Evolutionary conservation across 257 asterid species (phyloP).

Genomic region (Anisodus tanguticus): DNA sequence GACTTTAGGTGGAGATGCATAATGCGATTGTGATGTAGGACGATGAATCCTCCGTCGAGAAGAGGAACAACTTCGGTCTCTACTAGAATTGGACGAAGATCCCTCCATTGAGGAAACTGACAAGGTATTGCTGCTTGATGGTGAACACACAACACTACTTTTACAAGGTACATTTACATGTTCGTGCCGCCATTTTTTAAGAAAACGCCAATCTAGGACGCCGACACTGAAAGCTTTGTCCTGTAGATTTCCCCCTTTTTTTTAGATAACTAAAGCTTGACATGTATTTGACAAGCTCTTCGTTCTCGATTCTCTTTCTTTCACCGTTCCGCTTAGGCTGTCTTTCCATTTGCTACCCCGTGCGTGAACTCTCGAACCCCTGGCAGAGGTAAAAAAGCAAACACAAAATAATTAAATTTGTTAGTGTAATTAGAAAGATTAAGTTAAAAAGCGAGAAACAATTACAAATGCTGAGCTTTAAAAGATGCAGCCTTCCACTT

Average conservation of each 20-base stretch:
- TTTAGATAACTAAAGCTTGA: conserved; percentile 68
- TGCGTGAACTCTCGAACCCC: neutral
- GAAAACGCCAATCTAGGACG: conserved; percentile 74
- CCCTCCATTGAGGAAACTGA: conserved; percentile 46
- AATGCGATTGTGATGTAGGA: conserved; percentile 36
- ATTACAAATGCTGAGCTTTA: conserved; percentile 39
- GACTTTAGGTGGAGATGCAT: conserved; percentile 39
- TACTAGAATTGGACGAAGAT: conserved; percentile 49
- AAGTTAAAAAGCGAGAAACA: neutral
- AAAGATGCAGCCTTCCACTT: conserved; percentile 15
- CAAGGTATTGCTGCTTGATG: conserved; percentile 50
- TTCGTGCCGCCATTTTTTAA: conserved; percentile 69
- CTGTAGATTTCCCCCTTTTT: conserved; percentile 52
- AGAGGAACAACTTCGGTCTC: conserved; percentile 40
- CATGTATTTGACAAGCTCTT: conserved; percentile 83
- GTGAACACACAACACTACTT: conserved; percentile 37
- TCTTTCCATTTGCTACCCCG: conserved; percentile 20
- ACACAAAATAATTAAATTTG: conserved; percentile 37
- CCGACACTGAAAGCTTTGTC: conserved; percentile 73
- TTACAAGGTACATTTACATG: conserved; percentile 34
- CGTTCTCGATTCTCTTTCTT: conserved; percentile 40
- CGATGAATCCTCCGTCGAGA: conserved; percentile 33
- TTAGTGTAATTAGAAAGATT: neutral
- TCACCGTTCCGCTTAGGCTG: conserved; percentile 44
- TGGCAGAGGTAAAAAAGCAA: conserved; percentile 34